phyloP scores from a whole-genome alignment of 1,139 yeast species.

The Geotrichum fermentans region DNA sequence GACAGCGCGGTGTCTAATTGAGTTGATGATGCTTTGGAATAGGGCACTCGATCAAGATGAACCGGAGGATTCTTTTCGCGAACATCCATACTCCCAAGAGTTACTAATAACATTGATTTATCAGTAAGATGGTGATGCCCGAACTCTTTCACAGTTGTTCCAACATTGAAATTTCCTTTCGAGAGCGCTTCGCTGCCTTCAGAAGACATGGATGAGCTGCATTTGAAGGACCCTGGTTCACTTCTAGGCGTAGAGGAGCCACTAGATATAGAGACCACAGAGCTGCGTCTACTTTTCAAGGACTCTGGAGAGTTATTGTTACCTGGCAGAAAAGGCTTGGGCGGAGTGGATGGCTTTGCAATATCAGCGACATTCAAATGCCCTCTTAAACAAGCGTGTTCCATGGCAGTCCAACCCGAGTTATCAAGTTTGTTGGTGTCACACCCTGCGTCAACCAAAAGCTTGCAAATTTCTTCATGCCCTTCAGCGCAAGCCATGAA shows the following conservation, averaged over 20 bases:
- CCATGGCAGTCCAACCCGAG: slow-evolving; percentile 96
- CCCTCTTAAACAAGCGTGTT: slow-evolving; percentile 90
- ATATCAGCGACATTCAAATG: slow-evolving; percentile 66
- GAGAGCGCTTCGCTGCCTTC: not conserved
- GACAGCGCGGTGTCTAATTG: slow-evolving; percentile 87
- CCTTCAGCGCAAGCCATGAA: slow-evolving; percentile 93
- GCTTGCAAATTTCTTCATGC: slow-evolving; percentile 49
- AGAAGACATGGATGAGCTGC: not conserved
- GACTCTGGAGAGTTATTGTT: not conserved
- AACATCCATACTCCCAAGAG: slow-evolving; percentile 81
- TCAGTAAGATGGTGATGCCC: slow-evolving; percentile 72
- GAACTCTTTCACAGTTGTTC: slow-evolving; percentile 56
- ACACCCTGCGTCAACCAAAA: slow-evolving; percentile 49
- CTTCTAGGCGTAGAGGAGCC: slow-evolving; percentile 11
- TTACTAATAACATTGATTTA: slow-evolving; percentile 66
- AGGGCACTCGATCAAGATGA: slow-evolving; percentile 65
- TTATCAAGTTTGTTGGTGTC: slow-evolving; percentile 59
- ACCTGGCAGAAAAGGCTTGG: slow-evolving; percentile 15
- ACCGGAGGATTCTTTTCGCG: slow-evolving; percentile 59
- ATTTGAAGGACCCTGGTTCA: slow-evolving; percentile 1
- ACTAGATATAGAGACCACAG: not conserved
- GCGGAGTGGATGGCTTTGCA: slow-evolving; percentile 44
- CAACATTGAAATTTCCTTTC: not conserved
- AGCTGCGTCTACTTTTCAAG: not conserved
- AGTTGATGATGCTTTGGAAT: slow-evolving; percentile 69